Conservation (phyloP, 331 rosid genomes). For the Cydonia oblonga region DNA sequence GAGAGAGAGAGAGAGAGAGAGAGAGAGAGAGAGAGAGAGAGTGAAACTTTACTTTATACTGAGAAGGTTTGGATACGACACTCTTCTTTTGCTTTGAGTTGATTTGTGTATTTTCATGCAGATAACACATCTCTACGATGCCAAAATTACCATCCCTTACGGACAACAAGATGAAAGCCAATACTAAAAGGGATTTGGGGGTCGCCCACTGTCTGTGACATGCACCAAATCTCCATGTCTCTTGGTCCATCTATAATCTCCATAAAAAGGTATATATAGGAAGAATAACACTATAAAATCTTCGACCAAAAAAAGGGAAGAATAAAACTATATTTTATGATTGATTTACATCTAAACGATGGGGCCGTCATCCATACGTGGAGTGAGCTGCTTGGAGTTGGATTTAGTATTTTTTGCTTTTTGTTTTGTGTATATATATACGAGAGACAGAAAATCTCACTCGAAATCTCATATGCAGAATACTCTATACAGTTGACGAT, state of each 20-base stretch:
- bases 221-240: background rate
- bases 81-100: slow-evolving; percentile 47
- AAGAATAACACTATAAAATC: background rate
- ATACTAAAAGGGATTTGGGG: slow-evolving; percentile 16
- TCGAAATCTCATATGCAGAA: background rate
- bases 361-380: background rate
- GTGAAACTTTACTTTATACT: slow-evolving; percentile 47
- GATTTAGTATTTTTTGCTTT: background rate
- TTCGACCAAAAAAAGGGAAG: no score
- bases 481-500: background rate
- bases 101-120: slow-evolving; percentile 77
- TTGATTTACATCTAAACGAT: background rate
- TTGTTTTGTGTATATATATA: background rate
- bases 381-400: background rate
- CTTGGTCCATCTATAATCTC: background rate
- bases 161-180: slow-evolving; percentile 29
- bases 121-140: slow-evolving; percentile 15
- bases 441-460: background rate
- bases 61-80: slow-evolving; percentile 47
- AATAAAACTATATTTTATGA: background rate
- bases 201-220: slow-evolving; percentile 6
- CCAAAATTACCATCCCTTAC: slow-evolving; percentile 54
- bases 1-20: slow-evolving; percentile 24
- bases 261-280: background rate
- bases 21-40: slow-evolving; percentile 31